These are phyloP conservation scores for Pogostemon cablin DNA, from an alignment of 257 asterid species.

Conservation along the genomic window DNA sequence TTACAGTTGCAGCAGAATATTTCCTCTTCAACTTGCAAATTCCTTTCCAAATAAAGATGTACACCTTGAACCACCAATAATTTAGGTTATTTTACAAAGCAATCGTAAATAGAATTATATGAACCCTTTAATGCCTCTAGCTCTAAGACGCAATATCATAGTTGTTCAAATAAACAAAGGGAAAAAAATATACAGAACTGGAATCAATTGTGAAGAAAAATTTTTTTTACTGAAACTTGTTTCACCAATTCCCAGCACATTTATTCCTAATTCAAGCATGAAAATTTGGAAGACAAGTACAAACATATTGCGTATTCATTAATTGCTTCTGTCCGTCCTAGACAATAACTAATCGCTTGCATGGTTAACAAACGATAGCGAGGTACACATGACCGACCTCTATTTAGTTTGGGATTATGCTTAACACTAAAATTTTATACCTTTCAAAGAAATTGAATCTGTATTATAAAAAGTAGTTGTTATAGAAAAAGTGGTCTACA, in stretches of 20 bases:
- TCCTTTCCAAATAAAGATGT: background rate
- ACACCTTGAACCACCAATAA: background rate
- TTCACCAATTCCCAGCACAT: conserved; percentile 13
- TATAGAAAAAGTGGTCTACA: conserved; percentile 19
- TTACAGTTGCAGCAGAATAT: background rate
- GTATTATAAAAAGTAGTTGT: background rate
- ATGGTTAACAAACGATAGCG: background rate
- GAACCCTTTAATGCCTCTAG: background rate
- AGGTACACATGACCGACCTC: conserved; percentile 23
- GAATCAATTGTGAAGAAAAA: background rate
- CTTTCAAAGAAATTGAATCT: background rate
- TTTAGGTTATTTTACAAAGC: background rate
- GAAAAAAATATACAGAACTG: background rate
- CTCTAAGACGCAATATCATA: background rate
- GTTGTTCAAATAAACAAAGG: background rate
- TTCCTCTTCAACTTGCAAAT: background rate
- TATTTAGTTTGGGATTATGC: conserved; percentile 16
- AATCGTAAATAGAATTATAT: conserved; percentile 14
- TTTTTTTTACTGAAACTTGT: conserved; percentile 1
- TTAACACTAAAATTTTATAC: background rate
- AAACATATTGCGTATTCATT: background rate
- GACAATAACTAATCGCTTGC: conserved; percentile 1
- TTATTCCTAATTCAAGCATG: conserved; percentile 1
- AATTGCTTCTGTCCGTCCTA: background rate
- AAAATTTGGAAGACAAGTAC: conserved; percentile 2